A percentile compares a stretch with the other conserved stretches of the same genome.
Conservation (phyloP, 2,329 filamentous ascomycete species). For the Aspergillus floridensis region DNA sequence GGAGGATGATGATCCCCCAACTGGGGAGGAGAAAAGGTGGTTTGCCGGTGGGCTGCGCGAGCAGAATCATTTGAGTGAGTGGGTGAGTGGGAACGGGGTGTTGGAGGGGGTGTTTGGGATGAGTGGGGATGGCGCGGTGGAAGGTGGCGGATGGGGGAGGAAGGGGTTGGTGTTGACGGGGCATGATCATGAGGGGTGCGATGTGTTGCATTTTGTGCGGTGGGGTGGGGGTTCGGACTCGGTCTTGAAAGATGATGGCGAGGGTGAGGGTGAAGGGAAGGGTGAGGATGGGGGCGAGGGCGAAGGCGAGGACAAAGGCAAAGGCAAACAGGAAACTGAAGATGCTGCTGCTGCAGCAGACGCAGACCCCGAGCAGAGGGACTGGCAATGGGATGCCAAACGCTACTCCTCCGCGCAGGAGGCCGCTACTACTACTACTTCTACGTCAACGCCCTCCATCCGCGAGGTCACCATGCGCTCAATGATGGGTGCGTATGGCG, state of each 20-base stretch:
- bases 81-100: conserved; percentile 67
- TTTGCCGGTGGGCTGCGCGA: conserved; percentile 62
- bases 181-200: conserved; percentile 93
- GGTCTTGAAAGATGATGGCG: neutral
- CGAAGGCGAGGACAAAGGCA: conserved; percentile 16
- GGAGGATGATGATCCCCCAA: conserved; percentile 61
- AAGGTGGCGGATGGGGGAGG: conserved; percentile 63
- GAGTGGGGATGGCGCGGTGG: conserved; percentile 59
- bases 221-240: conserved; percentile 55
- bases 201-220: conserved; percentile 79
- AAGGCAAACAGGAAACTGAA: conserved; percentile 16
- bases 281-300: conserved; percentile 6
- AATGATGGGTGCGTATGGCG: conserved; percentile 98
- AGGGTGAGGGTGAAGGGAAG: neutral
- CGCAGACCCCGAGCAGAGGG: neutral
- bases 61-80: conserved; percentile 81
- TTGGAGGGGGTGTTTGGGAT: conserved; percentile 82
- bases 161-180: conserved; percentile 82
- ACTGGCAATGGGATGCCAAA: conserved; percentile 38
- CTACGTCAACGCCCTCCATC: conserved; percentile 46
- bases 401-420: conserved; percentile 23
- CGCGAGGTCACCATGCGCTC: conserved; percentile 90
- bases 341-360: neutral
- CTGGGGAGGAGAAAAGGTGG: conserved; percentile 43
- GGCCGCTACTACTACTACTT: neutral